Base-by-base conservation (phyloP, 148 eudicot species). In the Tetragonia tetragonoides region DNA sequence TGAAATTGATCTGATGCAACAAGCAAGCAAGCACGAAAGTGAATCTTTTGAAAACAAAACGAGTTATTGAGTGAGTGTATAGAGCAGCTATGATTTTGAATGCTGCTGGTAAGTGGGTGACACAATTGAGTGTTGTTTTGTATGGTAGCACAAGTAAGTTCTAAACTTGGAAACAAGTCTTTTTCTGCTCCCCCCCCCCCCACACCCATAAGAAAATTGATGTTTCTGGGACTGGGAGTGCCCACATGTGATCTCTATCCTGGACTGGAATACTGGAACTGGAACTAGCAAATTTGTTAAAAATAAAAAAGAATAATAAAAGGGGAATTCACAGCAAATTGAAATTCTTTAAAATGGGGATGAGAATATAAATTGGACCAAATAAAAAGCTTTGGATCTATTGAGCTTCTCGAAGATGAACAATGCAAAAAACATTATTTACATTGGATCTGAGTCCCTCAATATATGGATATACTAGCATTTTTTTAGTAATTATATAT, bases 371-470 rank as follows among this genome's bases (percentile, higher is more conserved):
- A 57, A 1, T 57, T 57, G 6, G 61, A 57, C 28, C 64, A 60
- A 5, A 8, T 17, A 73, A 15, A 56, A 57, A 7, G 78, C 84
- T 66, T 81, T 74, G 81, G 84, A 82, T 82, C 84, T 78, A 78
- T 82, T 78, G 84, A 82, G 21, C 66, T 77, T 77, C 84, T 78
- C 46, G 81, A 78, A 78, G 40, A 60, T 73, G 81, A 73, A 77
- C 64, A 72, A n/a, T n/a, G n/a, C n/a, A n/a, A n/a, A 54, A 77
- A 72, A 66, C 75, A 75, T 51, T 42, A n/a, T 42, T 20, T 61
- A 81, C 73, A 78, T 7, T 82, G 84, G 84, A 77, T 82, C 74
- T 73, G 81, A 40, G 78, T 72, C 66, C 17, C 9, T 8, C 5
- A 4, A 17, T 17, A 60, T 54, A n/a, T n/a, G 9, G 6, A 60